Conservation (phyloP, 2,329 filamentous ascomycete genomes). For the Fusarium protoensiforme region DNA sequence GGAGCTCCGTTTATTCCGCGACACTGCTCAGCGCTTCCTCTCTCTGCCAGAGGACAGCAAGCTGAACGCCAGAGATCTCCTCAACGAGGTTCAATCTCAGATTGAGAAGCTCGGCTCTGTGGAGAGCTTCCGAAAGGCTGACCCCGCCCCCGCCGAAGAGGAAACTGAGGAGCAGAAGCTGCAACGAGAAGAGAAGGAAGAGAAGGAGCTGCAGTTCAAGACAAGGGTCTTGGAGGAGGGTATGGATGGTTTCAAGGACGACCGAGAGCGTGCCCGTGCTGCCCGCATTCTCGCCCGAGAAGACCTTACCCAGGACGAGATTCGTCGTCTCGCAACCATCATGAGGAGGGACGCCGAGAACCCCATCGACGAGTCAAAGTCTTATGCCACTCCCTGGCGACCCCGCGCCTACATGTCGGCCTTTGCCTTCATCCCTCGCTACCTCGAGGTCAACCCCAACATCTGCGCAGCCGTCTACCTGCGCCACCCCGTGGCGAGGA, state of each 20-base stretch:
- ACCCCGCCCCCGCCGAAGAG: slow-evolving; percentile 29
- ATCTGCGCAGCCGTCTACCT: slow-evolving; percentile 96
- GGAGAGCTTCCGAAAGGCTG: slow-evolving; percentile 46
- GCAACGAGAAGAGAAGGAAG: slow-evolving; percentile 28
- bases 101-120: slow-evolving; percentile 49
- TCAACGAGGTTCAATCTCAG: slow-evolving; percentile 47
- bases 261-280: slow-evolving; percentile 46
- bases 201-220: slow-evolving; percentile 42
- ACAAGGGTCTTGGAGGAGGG: slow-evolving; percentile 49
- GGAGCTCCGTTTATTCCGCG: slow-evolving; percentile 77
- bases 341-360: slow-evolving; percentile 77
- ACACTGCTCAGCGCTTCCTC: slow-evolving; percentile 72
- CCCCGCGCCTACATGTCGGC: slow-evolving; percentile 88
- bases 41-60: slow-evolving; percentile 47
- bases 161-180: slow-evolving; percentile 23
- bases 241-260: slow-evolving; percentile 47
- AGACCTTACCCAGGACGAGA: slow-evolving; percentile 60
- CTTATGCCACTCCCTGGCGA: slow-evolving; percentile 91
- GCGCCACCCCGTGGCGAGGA: slow-evolving; percentile 89
- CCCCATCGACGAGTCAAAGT: slow-evolving; percentile 79
- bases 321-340: slow-evolving; percentile 63
- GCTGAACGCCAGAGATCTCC: slow-evolving; percentile 43
- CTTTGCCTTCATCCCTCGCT: slow-evolving; percentile 94
- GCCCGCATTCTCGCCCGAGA: slow-evolving; percentile 47
- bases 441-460: slow-evolving; percentile 97